Conservation (phyloP, 2,329 filamentous ascomycete genomes). For the Penicillium vulpinum region DNA sequence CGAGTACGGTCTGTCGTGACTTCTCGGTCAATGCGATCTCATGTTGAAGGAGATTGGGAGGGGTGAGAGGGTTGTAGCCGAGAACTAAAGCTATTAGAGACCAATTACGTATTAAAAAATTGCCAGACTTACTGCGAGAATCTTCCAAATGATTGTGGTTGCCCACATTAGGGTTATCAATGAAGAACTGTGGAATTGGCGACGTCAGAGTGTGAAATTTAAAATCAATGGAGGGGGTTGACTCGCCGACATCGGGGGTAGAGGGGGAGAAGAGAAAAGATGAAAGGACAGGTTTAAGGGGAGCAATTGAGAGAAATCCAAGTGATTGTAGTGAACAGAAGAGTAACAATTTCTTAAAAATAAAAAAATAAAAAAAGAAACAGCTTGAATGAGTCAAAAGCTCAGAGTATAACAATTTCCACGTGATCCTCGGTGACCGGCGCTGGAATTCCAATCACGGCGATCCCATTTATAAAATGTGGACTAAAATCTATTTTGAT, state of each 20-base stretch:
- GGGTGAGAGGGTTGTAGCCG: constrained; percentile 89
- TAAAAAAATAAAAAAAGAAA: background rate
- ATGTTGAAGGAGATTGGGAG: constrained; percentile 91
- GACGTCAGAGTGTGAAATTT: constrained; percentile 13
- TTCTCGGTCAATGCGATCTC: constrained; percentile 65
- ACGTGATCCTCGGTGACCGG: constrained; percentile 34
- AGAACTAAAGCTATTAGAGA: constrained; percentile 56
- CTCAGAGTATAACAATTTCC: constrained; percentile 8
- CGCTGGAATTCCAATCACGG: constrained; percentile 19
- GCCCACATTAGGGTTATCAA: constrained; percentile 76
- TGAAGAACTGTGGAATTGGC: constrained; percentile 61
- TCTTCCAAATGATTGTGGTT: constrained; percentile 74
- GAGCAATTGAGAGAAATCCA: constrained; percentile 2
- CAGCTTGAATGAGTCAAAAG: constrained; percentile 22
- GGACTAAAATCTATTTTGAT: background rate
- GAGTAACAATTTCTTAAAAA: background rate
- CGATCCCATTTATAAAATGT: constrained; percentile 13
- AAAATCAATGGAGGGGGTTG: constrained; percentile 13
- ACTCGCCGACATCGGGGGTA: constrained; percentile 38
- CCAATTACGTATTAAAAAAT: constrained; percentile 3
- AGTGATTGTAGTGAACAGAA: background rate
- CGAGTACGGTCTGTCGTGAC: constrained; percentile 56
- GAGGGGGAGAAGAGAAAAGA: background rate
- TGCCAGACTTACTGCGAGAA: constrained; percentile 70
- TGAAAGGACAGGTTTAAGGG: background rate